Evolutionary conservation across 73 alveolate genomes (phyloP), one percentile per base, ranked within the genome.

Genomic region (Stentor coeruleus): DNA sequence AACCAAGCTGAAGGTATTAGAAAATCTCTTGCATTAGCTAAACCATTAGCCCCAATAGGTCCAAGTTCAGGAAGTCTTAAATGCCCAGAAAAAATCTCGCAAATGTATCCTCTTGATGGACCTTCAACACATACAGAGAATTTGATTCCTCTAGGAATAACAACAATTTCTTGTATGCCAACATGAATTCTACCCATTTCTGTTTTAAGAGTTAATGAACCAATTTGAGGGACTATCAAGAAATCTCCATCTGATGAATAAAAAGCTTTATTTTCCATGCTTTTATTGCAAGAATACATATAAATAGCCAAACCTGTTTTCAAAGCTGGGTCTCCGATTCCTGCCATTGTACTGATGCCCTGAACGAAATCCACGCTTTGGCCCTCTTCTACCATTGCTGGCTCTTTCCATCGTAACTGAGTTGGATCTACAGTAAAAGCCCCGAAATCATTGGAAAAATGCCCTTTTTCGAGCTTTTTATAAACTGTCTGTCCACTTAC

Each of bases 1-100:
- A 82, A 94, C 84, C 86, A 84, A 6, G 98, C 98, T 20, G 74
- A 77, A 35, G 98, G 98, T 26, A 57, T 35, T 42, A 83, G 75
- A 86, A 94, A 94, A 82, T 94, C 97, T 57, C 97, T 82, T 35
- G 96, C 92, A 57, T 92, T 92, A 3, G 98, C 98, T 14, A 86
- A 59, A n/a, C 98, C 96, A 74, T 92, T 92, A 26, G 98, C 85
- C 3, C 98, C 98, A 60, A 94, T 94, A n/a, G 97, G 97, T 37
- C 98, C 98, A 36, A 94, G 87, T 74, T 92, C 97, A 3, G 98
- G 98, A 74, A 94, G 31, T 58, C 35, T 85, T 77, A 92, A 90
- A 88, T 94, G 97, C 20, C 95, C 93, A 39, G 83, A 86, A 74
- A 76, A 92, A 81, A 88, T 81, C 84, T 94, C 98, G 59, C 96